phyloP scores from a whole-genome alignment of 2,329 filamentous ascomycete species.

The Calonectria ilicicola region DNA sequence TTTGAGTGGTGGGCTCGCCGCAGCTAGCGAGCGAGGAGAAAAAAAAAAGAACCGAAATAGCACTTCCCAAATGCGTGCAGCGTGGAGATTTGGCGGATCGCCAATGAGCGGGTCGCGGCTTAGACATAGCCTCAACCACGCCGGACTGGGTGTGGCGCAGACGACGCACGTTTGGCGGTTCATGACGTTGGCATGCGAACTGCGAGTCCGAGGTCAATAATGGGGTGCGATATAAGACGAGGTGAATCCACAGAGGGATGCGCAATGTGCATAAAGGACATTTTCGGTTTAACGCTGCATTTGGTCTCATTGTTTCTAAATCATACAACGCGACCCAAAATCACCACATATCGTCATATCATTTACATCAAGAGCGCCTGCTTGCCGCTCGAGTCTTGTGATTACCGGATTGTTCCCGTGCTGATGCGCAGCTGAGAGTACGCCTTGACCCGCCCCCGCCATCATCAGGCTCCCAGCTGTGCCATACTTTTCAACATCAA shows the following conservation, averaged over 20 bases:
- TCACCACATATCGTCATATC: not conserved
- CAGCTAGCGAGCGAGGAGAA: not conserved
- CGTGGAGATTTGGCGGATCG: not conserved
- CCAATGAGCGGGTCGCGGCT: slow-evolving; percentile 16
- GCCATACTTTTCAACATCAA: slow-evolving; percentile 2
- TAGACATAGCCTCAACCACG: slow-evolving; percentile 35
- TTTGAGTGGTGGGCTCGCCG: not conserved
- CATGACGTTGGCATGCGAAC: slow-evolving; percentile 34
- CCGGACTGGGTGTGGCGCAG: slow-evolving; percentile 32
- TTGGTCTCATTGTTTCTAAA: not conserved
- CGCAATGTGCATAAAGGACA: not conserved
- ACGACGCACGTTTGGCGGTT: slow-evolving; percentile 22
- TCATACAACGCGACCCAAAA: not conserved
- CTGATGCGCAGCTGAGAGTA: slow-evolving; percentile 4
- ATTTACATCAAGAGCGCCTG: not conserved
- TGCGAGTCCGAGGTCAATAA: slow-evolving; percentile 6
- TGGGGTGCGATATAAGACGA: not conserved
- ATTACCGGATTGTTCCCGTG: slow-evolving; percentile 18
- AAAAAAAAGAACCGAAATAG: not conserved
- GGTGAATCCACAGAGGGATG: not conserved
- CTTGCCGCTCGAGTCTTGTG: slow-evolving; percentile 9
- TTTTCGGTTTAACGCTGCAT: not conserved
- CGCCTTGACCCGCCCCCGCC: slow-evolving; percentile 22
- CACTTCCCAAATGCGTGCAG: not conserved
- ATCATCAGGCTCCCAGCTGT: not conserved